These are phyloP conservation scores for Tricholoma saponaceum DNA, from an alignment of 768 basidiomycete species.

Conservation along the genomic window DNA sequence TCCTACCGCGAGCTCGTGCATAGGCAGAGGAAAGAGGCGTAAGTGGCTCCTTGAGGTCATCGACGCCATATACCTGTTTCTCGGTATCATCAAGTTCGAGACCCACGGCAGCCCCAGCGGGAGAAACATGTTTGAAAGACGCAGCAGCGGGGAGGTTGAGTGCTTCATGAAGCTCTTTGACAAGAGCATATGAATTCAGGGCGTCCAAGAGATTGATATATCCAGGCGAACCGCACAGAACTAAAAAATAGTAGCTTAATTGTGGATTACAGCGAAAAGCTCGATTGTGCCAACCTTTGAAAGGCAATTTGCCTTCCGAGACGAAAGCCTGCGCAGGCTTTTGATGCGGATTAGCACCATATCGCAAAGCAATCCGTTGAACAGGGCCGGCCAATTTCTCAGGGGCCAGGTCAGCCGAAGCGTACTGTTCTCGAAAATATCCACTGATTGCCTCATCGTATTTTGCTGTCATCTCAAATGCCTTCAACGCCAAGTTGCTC, in stretches of 20 bases:
- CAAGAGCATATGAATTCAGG: slow-evolving; percentile 93
- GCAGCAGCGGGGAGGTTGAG: slow-evolving; percentile 91
- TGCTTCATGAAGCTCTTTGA: slow-evolving; percentile 88
- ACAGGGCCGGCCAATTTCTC: slow-evolving; percentile 65
- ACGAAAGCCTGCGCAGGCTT: slow-evolving; percentile 98
- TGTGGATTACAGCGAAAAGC: background rate
- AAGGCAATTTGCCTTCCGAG: slow-evolving; percentile 81
- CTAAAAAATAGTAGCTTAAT: slow-evolving; percentile 35
- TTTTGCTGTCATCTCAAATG: slow-evolving; percentile 92
- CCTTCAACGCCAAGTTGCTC: slow-evolving; percentile 87
- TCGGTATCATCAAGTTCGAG: slow-evolving; percentile 77
- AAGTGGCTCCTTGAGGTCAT: slow-evolving; percentile 87
- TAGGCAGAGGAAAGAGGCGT: slow-evolving; percentile 91
- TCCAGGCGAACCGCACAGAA: slow-evolving; percentile 89
- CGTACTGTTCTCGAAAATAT: slow-evolving; percentile 96
- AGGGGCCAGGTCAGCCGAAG: slow-evolving; percentile 64
- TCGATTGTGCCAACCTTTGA: slow-evolving; percentile 62
- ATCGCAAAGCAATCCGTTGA: slow-evolving; percentile 84
- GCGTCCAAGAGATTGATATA: slow-evolving; percentile 99
- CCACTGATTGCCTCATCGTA: slow-evolving; percentile 96
- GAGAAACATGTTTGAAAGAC: slow-evolving; percentile 99
- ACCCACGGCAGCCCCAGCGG: slow-evolving; percentile 94
- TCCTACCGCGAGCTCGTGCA: slow-evolving; percentile 86
- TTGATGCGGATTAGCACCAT: slow-evolving; percentile 98
- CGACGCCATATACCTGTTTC: slow-evolving; percentile 94